Evolutionary conservation across 1,284 basidiomycete species (phyloP).

Genomic region (Phylloporus sp.): DNA sequence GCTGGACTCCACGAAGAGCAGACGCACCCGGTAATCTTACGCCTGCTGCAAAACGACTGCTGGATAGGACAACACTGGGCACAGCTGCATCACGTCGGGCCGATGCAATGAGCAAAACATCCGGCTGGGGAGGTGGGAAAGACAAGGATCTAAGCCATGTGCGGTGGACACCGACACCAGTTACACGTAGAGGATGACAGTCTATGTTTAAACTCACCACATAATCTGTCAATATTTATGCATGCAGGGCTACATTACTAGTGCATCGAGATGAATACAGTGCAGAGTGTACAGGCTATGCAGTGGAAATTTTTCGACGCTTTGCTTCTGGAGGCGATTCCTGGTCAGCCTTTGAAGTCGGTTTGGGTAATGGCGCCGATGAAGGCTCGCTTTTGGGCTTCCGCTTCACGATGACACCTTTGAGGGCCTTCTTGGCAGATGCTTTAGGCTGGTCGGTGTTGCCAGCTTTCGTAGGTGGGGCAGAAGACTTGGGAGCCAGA

Average conservation of each 20-base stretch:
- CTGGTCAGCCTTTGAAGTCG: constrained; percentile 20
- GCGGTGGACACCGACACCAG: constrained; percentile 84
- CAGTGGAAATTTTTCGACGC: constrained; percentile 57
- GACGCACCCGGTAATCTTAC: constrained; percentile 77
- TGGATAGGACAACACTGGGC: constrained; percentile 74
- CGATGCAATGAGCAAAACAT: constrained; percentile 70
- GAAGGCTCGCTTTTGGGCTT: constrained; percentile 54
- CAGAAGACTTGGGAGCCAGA: constrained; percentile 20
- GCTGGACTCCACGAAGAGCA: constrained; percentile 69
- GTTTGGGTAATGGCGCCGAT: constrained; percentile 27
- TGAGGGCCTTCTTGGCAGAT: constrained; percentile 63
- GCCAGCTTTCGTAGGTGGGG: constrained; percentile 25
- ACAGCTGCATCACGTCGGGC: constrained; percentile 68
- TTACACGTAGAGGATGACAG: constrained; percentile 31
- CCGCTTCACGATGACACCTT: constrained; percentile 83
- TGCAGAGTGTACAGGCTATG: constrained; percentile 30
- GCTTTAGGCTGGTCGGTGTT: constrained; percentile 35
- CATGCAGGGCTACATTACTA: constrained; percentile 23
- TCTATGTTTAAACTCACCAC: constrained; percentile 7
- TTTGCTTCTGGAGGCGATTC: constrained; percentile 54
- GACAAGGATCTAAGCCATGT: constrained; percentile 70
- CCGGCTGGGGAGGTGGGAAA: constrained; percentile 66
- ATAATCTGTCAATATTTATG: constrained; percentile 8
- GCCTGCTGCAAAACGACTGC: constrained; percentile 78
- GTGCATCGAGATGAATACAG: constrained; percentile 22